Base-by-base conservation (phyloP, 306 rosid species). In the Trifolium subterraneum region DNA sequence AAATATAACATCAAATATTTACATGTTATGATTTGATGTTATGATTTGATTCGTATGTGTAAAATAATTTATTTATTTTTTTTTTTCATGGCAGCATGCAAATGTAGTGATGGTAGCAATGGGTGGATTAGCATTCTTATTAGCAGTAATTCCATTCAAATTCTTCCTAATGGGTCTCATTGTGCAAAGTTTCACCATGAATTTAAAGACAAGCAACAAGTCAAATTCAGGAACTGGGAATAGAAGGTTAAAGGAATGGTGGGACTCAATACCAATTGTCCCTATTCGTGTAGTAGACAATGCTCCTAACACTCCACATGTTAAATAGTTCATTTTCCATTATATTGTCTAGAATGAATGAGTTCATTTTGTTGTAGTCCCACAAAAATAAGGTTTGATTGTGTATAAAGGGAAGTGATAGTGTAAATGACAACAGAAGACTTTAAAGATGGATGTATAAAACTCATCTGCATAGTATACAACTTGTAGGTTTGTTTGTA, bases 221-320 rank as follows among this genome's bases (percentile, higher is more conserved):
- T 59, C 69, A 8, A 29, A 29, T 29, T 31, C 75, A 27, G 93
- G 76, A 11, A 76, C 81, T 47, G 89, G 92, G 25, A 82, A 86
- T 77, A 82, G 97, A 85, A 63, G 99, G 20, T 70, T 87, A 63
- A 88, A 74, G 70, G 99, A 94, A 81, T 94, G 99, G 99, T 90
- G 97, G 99, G 99, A 92, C 58, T 85, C 96, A 5, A 92, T 94
- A 68, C 97, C 99, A 9, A 80, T 94, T 0, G 82, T 92, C 70
- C 88, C 88, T 16, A 86, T 94, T 35, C 89, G 86, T 16, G 82
- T 93, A 14, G 96, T 84, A 6, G 78, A 84, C 58, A 64, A 86
- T 59, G 20, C 10, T 76, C 82, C 72, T 14, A 19, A 44, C 31
- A 54, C 76, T 20, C 71, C 15, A 2, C 7, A 13, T 54, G 72